Conservation (phyloP, 305 asterid species). For the Ajuga reptans region DNA sequence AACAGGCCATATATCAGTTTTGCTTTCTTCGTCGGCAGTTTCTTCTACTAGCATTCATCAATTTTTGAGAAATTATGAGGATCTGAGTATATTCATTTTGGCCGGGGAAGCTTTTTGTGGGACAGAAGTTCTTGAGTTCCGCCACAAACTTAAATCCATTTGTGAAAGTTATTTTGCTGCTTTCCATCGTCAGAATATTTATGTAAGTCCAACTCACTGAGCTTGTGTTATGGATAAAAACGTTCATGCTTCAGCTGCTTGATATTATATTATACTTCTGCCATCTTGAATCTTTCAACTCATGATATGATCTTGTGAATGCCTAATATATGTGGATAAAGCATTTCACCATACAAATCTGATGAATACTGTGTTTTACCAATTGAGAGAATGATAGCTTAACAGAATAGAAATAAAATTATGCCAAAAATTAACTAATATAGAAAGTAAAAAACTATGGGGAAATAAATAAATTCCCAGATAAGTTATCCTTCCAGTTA, state of each 20-base stretch:
- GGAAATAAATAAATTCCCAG: not conserved
- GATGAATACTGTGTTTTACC: not conserved
- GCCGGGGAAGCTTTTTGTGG: conserved; percentile 99
- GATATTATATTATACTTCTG: conserved; percentile 5
- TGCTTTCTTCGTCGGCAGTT: conserved; percentile 89
- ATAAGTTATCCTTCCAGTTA: not conserved
- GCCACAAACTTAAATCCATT: conserved; percentile 86
- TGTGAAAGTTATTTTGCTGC: conserved; percentile 81
- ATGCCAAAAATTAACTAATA: not conserved
- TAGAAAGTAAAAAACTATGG: not conserved
- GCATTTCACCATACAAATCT: not conserved
- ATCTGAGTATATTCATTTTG: conserved; percentile 67
- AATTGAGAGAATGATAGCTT: not conserved
- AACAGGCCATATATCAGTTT: conserved; percentile 87
- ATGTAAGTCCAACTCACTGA: conserved; percentile 52
- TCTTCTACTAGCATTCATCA: conserved; percentile 90
- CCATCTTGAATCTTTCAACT: conserved; percentile 13
- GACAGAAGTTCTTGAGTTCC: conserved; percentile 80
- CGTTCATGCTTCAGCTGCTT: conserved; percentile 13
- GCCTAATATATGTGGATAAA: conserved; percentile 10
- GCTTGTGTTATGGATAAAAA: conserved; percentile 4
- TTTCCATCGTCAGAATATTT: conserved; percentile 90
- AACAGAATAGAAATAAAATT: not conserved
- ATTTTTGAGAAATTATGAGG: conserved; percentile 89
- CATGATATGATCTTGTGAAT: not conserved